Conservation (phyloP, 2,329 filamentous ascomycete species). For the Xylaria sp. region DNA sequence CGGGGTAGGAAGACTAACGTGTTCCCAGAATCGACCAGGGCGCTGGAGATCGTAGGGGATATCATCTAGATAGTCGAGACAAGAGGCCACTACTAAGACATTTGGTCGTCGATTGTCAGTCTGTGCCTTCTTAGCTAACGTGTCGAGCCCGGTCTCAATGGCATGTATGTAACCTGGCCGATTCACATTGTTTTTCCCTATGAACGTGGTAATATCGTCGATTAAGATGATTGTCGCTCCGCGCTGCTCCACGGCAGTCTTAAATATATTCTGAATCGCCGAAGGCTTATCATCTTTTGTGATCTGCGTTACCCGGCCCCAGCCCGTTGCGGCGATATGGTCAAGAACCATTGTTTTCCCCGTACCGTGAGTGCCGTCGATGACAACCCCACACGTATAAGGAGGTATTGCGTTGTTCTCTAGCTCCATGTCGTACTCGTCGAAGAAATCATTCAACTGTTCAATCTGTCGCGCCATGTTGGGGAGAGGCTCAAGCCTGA, state of each 20-base stretch:
- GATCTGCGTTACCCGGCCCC: slow-evolving; percentile 75
- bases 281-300: slow-evolving; percentile 66
- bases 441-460: slow-evolving; percentile 74
- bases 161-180: slow-evolving; percentile 62
- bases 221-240: slow-evolving; percentile 80
- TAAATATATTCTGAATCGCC: slow-evolving; percentile 74
- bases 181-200: slow-evolving; percentile 68
- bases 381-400: slow-evolving; percentile 69
- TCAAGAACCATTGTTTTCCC: slow-evolving; percentile 83
- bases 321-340: slow-evolving; percentile 73
- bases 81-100: slow-evolving; percentile 80
- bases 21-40: slow-evolving; percentile 70
- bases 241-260: slow-evolving; percentile 73
- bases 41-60: slow-evolving; percentile 77
- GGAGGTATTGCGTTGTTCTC: slow-evolving; percentile 51
- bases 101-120: slow-evolving; percentile 57
- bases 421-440: slow-evolving; percentile 61
- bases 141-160: slow-evolving; percentile 67
- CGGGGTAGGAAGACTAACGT: slow-evolving; percentile 82
- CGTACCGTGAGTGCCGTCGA: slow-evolving; percentile 85
- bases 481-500: slow-evolving; percentile 68
- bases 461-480: slow-evolving; percentile 74
- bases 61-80: slow-evolving; percentile 75
- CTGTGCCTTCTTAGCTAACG: slow-evolving; percentile 57
- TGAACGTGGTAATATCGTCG: slow-evolving; percentile 78